A percentile compares a stretch with the other conserved stretches of the same genome.
Conservation (phyloP, 441 rosid genomes). For the Bocquillonia castaneifolia region DNA sequence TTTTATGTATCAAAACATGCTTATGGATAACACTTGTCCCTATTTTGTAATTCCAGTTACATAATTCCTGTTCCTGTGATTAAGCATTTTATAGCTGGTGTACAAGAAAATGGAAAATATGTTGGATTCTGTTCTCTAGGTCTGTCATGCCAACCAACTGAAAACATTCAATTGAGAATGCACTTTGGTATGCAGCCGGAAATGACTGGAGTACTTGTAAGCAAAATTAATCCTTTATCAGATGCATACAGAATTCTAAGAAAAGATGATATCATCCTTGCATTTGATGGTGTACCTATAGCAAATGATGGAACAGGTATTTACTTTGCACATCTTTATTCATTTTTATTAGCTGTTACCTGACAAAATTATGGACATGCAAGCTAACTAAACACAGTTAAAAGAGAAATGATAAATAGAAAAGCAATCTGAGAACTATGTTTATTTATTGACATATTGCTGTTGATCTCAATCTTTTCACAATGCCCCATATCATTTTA, state of each 20-base stretch:
- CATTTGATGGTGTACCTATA: constrained; percentile 70
- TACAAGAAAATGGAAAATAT: constrained; percentile 63
- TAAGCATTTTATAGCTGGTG: constrained; percentile 65
- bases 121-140: constrained; percentile 77
- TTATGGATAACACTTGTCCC: constrained; percentile 6
- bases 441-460: no score
- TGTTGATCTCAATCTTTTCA: neutral
- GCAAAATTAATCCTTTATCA: constrained; percentile 76
- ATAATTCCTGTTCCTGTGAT: constrained; percentile 84
- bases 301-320: constrained; percentile 92
- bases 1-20: constrained; percentile 10
- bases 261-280: constrained; percentile 72
- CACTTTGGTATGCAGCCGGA: constrained; percentile 54
- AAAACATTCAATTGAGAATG: constrained; percentile 67
- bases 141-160: constrained; percentile 74
- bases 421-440: neutral
- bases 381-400: neutral
- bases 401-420: neutral
- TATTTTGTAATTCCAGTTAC: constrained; percentile 41
- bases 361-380: neutral
- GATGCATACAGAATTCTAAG: constrained; percentile 48
- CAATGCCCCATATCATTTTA: no score
- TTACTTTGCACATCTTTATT: constrained; percentile 10
- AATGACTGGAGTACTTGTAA: constrained; percentile 74
- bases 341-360: neutral